Base-by-base conservation (phyloP, 176 grass and related monocot genomes). In the Panicum miliaceum region DNA sequence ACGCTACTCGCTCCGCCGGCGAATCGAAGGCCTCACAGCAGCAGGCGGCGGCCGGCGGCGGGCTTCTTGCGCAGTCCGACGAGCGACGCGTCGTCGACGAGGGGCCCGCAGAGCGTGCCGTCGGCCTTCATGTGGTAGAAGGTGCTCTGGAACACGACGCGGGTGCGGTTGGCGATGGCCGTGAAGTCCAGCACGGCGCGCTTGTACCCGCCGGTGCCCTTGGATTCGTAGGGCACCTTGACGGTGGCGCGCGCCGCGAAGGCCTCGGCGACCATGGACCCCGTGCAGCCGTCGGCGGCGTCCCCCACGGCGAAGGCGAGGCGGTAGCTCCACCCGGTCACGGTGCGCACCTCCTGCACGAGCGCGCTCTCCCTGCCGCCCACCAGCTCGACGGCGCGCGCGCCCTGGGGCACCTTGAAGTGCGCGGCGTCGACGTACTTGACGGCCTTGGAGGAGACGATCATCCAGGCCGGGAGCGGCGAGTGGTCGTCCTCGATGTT, bases 401-500 rank as follows among this genome's bases (percentile, higher is more conserved):
- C 37, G 12, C 96, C 96, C 77, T 84, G 87, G 16, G 96, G 96
- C 59, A 99, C 93, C 12, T 52, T 47, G 89, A 90, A 99, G 83
- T 99, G 96, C 16, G 81, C 93, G 2, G 93, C 74, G 87, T 99
- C 96, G 1, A 99, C 72, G 91, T 96, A 99, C 68, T 99, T 94
- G 51, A 94, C 93, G 77, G 96, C 91, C 93, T 96, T 99, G 64
- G 90, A 87, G 0, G 96, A 99, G 61, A 87, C 86, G 85, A 99
- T 91, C 89, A 89, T 92, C 96, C 96, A 99, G 0, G 77, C 88
- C 0, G 96, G 96, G 0, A 99, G 71, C 50, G 96, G 96, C 8
- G 96, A 99, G 89, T 99, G 96, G 88, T 89, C 88, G 75, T 99
- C 96, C 86, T 94, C 91, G 57, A 96, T 92, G 85, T 91, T 96